Conservation (phyloP, 139 green algal genomes). For the Chlamydomonas urium region DNA sequence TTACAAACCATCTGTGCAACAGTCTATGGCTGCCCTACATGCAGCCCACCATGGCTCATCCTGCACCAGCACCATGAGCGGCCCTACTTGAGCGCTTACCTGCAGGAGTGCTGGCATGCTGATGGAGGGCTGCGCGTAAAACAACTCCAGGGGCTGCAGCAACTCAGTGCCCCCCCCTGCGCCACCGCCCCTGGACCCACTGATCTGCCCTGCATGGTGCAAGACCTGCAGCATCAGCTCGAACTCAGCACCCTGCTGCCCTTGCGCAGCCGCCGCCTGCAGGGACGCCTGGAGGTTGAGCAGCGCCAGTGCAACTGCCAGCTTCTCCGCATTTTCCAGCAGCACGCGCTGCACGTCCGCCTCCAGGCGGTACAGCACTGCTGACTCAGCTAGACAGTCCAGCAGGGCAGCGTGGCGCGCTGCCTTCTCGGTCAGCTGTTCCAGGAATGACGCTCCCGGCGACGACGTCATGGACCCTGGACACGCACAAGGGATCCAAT, state of each 20-base stretch:
- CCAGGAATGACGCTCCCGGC: conserved; percentile 18
- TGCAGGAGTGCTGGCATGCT: conserved; percentile 12
- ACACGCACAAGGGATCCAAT: too few species aligned
- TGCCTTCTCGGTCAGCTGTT: conserved; percentile 36
- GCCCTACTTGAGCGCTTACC: too few species aligned
- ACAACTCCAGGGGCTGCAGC: conserved; percentile 24
- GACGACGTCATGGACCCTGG: too few species aligned
- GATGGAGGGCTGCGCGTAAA: conserved; percentile 29
- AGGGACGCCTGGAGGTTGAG: conserved; percentile 7
- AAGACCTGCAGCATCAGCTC: not conserved
- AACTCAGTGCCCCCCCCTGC: too few species aligned
- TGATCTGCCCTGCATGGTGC: conserved; percentile 1
- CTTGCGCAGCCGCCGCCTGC: not conserved
- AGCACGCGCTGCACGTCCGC: conserved; percentile 18
- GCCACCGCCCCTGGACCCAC: too few species aligned
- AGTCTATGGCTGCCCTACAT: too few species aligned
- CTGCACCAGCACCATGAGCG: too few species aligned
- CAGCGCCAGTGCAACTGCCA: conserved; percentile 26
- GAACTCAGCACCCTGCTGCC: not conserved
- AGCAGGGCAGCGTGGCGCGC: conserved; percentile 27
- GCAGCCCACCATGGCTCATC: too few species aligned
- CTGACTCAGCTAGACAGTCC: conserved; percentile 20
- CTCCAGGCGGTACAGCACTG: conserved; percentile 22
- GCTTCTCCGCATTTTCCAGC: conserved; percentile 44
- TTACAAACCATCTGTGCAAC: too few species aligned